Evolutionary conservation across 192 early-diverging fungal species (phyloP), one percentile per base, ranked within the genome.

Genomic region (Jimgerdemannia lactiflua): DNA sequence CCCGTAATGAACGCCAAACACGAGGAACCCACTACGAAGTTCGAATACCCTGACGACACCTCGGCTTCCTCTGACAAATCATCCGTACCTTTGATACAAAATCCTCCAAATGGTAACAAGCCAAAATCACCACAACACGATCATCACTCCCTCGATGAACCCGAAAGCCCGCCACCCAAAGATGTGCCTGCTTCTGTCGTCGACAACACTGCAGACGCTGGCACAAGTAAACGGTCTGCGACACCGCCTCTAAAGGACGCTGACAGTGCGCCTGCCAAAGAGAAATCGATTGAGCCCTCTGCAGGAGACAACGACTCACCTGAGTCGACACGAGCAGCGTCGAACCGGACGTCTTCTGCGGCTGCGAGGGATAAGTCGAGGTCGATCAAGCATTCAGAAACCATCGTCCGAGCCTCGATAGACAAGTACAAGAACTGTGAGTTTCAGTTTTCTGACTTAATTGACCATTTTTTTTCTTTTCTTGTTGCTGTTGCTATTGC

Each of bases 401-500:
- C 67, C 67, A 68, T 68, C 19, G 67, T 68, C 1, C 67, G 67
- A 7, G 40, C 19, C 18, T 39, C 29, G 29, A 68, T 68, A 9
- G 67, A 68, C 19, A 20, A 68, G 19, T 68, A 68, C 18, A 68
- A 68, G 40, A 68, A 68, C 67, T 18, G 67, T 68, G 40, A 68
- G 67, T 68, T 4, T 9, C 29, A 0, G 40, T 19, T 41, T 68
- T 59, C 14, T 59, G 49, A 59, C 49, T 10, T 59, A 14, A 10
- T 59, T 59, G 8, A 59, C 49, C 49, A n/a, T 59, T 59, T 59
- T 59, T 59, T 59, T 59, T 59, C 14, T 59, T 59, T 59, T 0
- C 2, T 59, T 59, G 49, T 59, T 14, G 67, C 67, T 68, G 6
- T 39, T 68, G 29, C 19, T 19, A 19, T 65, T 65, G 19, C 14